Evolutionary conservation across 768 basidiomycete species (phyloP).

Genomic region (Lanmaoa rubissima): DNA sequence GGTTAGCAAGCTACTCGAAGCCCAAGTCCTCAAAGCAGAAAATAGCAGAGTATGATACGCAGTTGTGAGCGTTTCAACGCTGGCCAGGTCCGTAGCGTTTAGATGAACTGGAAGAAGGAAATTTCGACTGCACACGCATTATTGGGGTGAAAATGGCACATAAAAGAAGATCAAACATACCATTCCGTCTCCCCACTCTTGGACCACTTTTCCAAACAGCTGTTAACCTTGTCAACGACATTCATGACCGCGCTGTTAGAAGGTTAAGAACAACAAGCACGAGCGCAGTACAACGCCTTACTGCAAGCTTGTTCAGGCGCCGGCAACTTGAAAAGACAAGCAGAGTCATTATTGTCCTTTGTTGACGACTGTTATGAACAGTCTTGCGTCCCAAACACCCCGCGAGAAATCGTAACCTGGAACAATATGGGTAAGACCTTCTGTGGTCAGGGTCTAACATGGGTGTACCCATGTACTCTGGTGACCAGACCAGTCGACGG

Average conservation of each 20-base stretch:
- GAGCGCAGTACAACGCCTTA: constrained; percentile 14
- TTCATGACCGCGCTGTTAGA: constrained; percentile 46
- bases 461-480: no score
- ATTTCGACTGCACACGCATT: constrained; percentile 47
- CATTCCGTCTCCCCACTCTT: constrained; percentile 63
- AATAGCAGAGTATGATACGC: constrained; percentile 68
- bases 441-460: no score
- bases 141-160: constrained; percentile 17
- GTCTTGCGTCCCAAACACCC: constrained; percentile 21
- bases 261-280: constrained; percentile 11
- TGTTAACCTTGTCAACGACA: constrained; percentile 51
- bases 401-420: no score
- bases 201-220: constrained; percentile 52
- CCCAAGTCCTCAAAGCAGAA: constrained; percentile 57
- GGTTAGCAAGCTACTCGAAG: constrained; percentile 45
- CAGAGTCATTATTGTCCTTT: constrained; percentile 27
- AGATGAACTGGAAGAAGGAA: constrained; percentile 60
- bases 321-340: constrained; percentile 17
- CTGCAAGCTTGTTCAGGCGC: constrained; percentile 17
- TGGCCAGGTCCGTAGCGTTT: constrained; percentile 52
- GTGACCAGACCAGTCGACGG: no score
- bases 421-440: no score
- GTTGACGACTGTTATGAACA: constrained; percentile 27
- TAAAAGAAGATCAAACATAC: constrained; percentile 36
- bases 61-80: constrained; percentile 57